A percentile compares a stretch with the other conserved stretches of the same genome.
These are phyloP conservation scores for Neonothopanus nambi DNA, from an alignment of 1,284 basidiomycete species.

Conservation along the genomic window DNA sequence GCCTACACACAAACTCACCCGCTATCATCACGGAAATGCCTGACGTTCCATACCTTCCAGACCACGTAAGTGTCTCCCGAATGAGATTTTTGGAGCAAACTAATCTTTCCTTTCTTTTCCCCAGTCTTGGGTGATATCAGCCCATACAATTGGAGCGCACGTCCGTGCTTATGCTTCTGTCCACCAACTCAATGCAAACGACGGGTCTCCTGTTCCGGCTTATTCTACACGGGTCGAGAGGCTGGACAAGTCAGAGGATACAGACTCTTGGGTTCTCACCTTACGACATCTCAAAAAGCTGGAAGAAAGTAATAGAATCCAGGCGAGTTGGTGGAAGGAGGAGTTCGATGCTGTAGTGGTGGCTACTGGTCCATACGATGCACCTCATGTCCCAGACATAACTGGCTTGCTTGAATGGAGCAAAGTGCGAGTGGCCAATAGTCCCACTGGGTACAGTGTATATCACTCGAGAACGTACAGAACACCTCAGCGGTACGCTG, in stretches of 20 bases:
- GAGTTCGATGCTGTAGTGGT: constrained; percentile 23
- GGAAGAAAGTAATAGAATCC: constrained; percentile 17
- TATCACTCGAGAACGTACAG: constrained; percentile 25
- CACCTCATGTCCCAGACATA: constrained; percentile 24
- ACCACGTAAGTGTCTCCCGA: constrained; percentile 15
- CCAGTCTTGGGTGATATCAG: constrained; percentile 20
- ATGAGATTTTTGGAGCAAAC: neutral
- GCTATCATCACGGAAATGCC: constrained; percentile 24
- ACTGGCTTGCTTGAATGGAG: constrained; percentile 22
- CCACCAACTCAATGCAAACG: constrained; percentile 24
- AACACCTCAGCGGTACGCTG: constrained; percentile 21
- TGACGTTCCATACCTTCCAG: constrained; percentile 23
- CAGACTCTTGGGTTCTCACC: constrained; percentile 23
- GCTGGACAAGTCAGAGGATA: constrained; percentile 19
- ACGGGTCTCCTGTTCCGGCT: constrained; percentile 21
- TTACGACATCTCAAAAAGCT: constrained; percentile 22
- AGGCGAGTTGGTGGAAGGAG: constrained; percentile 24
- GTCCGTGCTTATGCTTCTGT: constrained; percentile 27
- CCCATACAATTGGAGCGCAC: constrained; percentile 21
- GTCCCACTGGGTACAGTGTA: constrained; percentile 12
- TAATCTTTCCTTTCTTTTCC: neutral
- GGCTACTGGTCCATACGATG: constrained; percentile 23
- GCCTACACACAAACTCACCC: constrained; percentile 20
- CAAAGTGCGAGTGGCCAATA: constrained; percentile 9
- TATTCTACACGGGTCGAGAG: constrained; percentile 29